These are phyloP conservation scores for Ascobolus immersus DNA, from an alignment of 495 filamentous ascomycete genomes.

Conservation along the genomic window DNA sequence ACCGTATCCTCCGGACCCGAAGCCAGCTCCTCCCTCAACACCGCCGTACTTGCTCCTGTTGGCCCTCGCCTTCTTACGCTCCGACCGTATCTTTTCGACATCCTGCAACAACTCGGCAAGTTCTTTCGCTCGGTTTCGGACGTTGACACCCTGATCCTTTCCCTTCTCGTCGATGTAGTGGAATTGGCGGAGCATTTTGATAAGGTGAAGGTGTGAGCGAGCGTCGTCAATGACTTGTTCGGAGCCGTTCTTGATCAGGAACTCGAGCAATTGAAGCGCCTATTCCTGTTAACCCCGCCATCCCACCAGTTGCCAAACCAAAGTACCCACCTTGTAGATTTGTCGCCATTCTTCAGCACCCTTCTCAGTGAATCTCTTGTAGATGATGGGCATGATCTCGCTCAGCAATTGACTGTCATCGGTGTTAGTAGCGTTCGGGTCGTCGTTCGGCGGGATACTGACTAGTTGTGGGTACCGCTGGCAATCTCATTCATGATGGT, in stretches of 20 bases:
- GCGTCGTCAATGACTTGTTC: constrained; percentile 96
- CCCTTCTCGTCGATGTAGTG: constrained; percentile 91
- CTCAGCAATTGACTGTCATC: constrained; percentile 65
- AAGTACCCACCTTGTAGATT: constrained; percentile 58
- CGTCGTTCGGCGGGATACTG: constrained; percentile 19
- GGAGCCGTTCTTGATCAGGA: constrained; percentile 92
- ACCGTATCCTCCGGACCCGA: constrained; percentile 28
- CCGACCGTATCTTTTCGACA: constrained; percentile 72
- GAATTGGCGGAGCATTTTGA: constrained; percentile 98
- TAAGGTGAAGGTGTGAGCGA: constrained; percentile 69
- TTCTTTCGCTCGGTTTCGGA: constrained; percentile 88
- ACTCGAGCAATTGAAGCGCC: constrained; percentile 86
- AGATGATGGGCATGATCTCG: constrained; percentile 99
- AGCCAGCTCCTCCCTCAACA: constrained; percentile 52
- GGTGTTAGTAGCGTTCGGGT: not conserved
- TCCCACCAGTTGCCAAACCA: not conserved
- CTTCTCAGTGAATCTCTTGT: constrained; percentile 97
- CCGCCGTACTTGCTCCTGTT: constrained; percentile 88
- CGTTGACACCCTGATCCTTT: constrained; percentile 95
- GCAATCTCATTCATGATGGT: constrained; percentile 92
- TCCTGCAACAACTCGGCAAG: constrained; percentile 78
- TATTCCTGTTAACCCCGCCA: constrained; percentile 12
- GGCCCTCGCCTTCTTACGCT: constrained; percentile 75
- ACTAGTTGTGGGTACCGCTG: constrained; percentile 96
- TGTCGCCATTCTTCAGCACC: constrained; percentile 95